Base-by-base conservation (phyloP, 2,329 filamentous ascomycete genomes). In the Fulvia fulva region DNA sequence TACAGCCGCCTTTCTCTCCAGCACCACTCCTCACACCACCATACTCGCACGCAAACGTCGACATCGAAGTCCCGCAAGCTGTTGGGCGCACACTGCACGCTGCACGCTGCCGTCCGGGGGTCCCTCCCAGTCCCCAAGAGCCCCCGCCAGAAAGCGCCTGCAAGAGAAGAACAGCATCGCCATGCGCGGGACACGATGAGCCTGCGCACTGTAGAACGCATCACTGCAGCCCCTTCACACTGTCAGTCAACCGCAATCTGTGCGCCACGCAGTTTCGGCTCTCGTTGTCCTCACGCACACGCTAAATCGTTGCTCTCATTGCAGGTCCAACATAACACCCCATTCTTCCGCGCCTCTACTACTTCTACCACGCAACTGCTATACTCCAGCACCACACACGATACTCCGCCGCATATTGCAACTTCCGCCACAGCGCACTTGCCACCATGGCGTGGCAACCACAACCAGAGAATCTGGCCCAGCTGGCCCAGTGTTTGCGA, bases 371-470 rank as follows among this genome's bases (percentile, higher is more conserved):
- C n/a, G 30, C 51, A 32, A 23, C 44, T 30, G 28, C 53, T 34
- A 50, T 47, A 37, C 44, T 16, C 32, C 41, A 8, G 41, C 44
- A 23, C 5, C 53, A 41, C 44, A 49, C 0, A 49, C 51, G 21
- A 53, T n/a, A 32, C 25, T 9, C 25, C 21, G 16, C 32, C 19
- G 37, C 32, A 9, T 22, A 28, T 28, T 9, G n/a, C 26, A 28
- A n/a, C n/a, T n/a, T n/a, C 16, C 28, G 19, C 3, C 2, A 50
- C 21, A n/a, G 16, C 23, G 9, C 46, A 30, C 28, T 14, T 19
- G 21, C 45, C 47, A 77, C 70, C 73, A 97, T 96, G 92, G 85
- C 87, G 76, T 99, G 94, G 94, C 90, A 96, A 80, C 94, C 94
- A 63, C 82, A 89, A 71, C 85, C 88, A 70, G 90, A 92, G 81